Conservation (phyloP, 1,284 basidiomycete species). For the Spongispora temasekensis region DNA sequence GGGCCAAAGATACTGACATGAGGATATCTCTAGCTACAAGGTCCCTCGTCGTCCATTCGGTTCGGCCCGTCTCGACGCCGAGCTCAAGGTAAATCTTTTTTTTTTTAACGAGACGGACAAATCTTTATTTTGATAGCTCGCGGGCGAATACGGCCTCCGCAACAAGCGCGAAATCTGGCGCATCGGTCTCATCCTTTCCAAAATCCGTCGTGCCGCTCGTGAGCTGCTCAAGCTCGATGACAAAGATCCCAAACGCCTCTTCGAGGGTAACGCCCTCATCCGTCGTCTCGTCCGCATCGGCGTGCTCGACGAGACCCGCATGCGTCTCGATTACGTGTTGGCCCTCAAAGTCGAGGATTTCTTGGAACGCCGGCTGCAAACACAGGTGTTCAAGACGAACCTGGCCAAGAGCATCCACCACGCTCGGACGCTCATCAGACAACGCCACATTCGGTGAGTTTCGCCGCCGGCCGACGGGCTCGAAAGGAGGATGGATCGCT, state of each 20-base stretch:
- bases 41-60: conserved; percentile 98
- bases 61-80: conserved; percentile 97
- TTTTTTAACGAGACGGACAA: neutral
- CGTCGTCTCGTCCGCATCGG: conserved; percentile 99
- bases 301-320: conserved; percentile 98
- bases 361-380: conserved; percentile 98
- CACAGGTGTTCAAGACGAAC: conserved; percentile 99
- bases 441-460: conserved; percentile 94
- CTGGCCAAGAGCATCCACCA: conserved; percentile 99
- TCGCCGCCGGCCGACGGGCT: fast-evolving
- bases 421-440: conserved; percentile 96
- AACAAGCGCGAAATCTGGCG: conserved; percentile 99
- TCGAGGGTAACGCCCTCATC: conserved; percentile 99
- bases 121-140: conserved; percentile 63
- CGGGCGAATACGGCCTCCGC: conserved; percentile 99
- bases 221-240: conserved; percentile 99
- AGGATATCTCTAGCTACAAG: conserved; percentile 81
- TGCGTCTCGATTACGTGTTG: conserved; percentile 99
- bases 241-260: conserved; percentile 99
- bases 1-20: conserved; percentile 63
- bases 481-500: neutral
- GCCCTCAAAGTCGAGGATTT: conserved; percentile 99
- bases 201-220: conserved; percentile 99
- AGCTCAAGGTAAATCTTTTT: conserved; percentile 91
- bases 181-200: conserved; percentile 96